phyloP scores from a whole-genome alignment of 2,329 filamentous ascomycete genomes.

The Amauroascus verrucosus region DNA sequence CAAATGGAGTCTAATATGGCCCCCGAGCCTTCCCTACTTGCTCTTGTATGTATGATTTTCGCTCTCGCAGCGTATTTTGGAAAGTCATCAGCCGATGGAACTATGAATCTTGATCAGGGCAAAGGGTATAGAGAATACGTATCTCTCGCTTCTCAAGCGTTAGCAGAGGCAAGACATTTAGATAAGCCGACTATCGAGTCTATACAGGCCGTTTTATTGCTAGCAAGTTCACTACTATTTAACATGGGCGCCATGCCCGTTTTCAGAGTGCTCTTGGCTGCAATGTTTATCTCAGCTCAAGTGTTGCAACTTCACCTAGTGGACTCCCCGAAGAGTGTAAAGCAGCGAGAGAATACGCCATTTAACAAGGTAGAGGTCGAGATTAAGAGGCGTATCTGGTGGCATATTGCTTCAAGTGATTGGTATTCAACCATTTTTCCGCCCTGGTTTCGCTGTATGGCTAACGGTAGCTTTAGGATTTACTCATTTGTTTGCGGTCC shows the following conservation, averaged over 20 bases:
- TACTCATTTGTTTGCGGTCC: constrained; percentile 35
- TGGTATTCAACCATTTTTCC: constrained; percentile 25
- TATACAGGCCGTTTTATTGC: constrained; percentile 22
- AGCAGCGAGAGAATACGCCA: not conserved
- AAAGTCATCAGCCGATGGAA: not conserved
- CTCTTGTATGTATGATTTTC: constrained; percentile 28
- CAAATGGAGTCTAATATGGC: constrained; percentile 17
- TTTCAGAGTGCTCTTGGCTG: not conserved
- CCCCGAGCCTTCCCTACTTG: constrained; percentile 23
- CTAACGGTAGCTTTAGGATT: constrained; percentile 22
- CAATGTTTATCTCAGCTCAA: constrained; percentile 10
- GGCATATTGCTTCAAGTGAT: constrained; percentile 36
- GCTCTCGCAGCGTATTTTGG: constrained; percentile 17
- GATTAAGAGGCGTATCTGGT: constrained; percentile 35
- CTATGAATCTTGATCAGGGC: constrained; percentile 16
- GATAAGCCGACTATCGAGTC: constrained; percentile 26
- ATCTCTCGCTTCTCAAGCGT: constrained; percentile 25
- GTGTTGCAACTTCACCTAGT: constrained; percentile 4
- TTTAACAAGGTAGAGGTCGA: constrained; percentile 22
- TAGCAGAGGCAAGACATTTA: constrained; percentile 25
- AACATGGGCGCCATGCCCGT: constrained; percentile 8
- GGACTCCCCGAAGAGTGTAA: constrained; percentile 9
- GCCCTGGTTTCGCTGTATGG: not conserved
- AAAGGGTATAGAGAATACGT: constrained; percentile 22
- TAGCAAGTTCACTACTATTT: not conserved